phyloP scores from a whole-genome alignment of 2,329 filamentous ascomycete genomes.

The Aspergillus aculeatus region DNA sequence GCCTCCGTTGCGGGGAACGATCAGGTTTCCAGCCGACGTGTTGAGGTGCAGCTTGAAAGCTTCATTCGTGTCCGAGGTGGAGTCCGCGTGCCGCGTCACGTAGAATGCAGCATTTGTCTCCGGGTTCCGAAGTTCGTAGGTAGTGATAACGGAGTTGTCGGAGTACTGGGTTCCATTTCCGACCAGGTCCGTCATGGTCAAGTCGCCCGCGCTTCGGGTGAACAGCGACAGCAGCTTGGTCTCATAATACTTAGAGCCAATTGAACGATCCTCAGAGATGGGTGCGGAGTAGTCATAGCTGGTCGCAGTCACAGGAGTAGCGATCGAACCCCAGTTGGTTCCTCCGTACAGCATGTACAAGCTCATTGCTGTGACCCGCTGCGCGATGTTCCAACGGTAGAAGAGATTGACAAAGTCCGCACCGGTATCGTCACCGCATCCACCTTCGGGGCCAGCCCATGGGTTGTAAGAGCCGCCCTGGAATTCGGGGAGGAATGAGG shows the following conservation, averaged over 20 bases:
- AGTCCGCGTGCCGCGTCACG: slow-evolving; percentile 56
- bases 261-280: slow-evolving; percentile 58
- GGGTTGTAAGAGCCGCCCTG: slow-evolving; percentile 61
- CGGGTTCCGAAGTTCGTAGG: slow-evolving; percentile 59
- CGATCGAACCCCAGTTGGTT: slow-evolving; percentile 62
- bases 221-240: slow-evolving; percentile 63
- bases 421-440: slow-evolving; percentile 55
- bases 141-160: slow-evolving; percentile 52
- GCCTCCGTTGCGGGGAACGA: slow-evolving; percentile 52
- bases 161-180: slow-evolving; percentile 52
- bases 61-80: slow-evolving; percentile 52
- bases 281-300: slow-evolving; percentile 66
- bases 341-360: slow-evolving; percentile 67
- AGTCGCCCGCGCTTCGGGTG: slow-evolving; percentile 56
- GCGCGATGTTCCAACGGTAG: slow-evolving; percentile 61
- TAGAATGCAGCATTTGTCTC: slow-evolving; percentile 60
- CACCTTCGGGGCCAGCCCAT: slow-evolving; percentile 60
- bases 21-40: slow-evolving; percentile 56
- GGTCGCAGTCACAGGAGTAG: slow-evolving; percentile 57
- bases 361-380: slow-evolving; percentile 59
- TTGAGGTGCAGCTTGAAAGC: slow-evolving; percentile 56
- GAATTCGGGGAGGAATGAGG: slow-evolving; percentile 59
- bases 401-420: slow-evolving; percentile 63
- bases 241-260: slow-evolving; percentile 62
- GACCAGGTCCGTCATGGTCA: slow-evolving; percentile 55